Evolutionary conservation across 345 rosid species (phyloP).

Genomic region (Sapria himalayana): DNA sequence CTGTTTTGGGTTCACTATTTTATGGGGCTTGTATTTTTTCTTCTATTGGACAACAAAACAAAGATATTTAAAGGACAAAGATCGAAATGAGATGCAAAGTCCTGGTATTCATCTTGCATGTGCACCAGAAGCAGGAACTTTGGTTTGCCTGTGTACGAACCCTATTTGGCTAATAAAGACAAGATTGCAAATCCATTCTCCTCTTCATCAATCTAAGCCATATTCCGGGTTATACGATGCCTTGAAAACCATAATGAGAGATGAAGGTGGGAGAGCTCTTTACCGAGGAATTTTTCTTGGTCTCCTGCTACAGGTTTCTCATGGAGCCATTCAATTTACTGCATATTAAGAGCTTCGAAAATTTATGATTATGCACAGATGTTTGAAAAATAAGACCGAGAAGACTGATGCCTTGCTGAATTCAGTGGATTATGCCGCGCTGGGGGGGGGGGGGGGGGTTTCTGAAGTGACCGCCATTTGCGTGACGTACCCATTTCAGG

Average conservation of each 20-base stretch:
- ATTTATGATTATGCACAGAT: slow-evolving; percentile 28
- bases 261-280: slow-evolving; percentile 81
- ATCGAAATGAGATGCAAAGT: slow-evolving; percentile 34
- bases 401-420: too few species aligned
- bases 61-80: slow-evolving; percentile 45
- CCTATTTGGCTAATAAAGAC: slow-evolving; percentile 93
- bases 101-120: slow-evolving; percentile 74
- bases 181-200: slow-evolving; percentile 83
- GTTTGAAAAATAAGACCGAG: too few species aligned
- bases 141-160: slow-evolving; percentile 81
- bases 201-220: slow-evolving; percentile 49
- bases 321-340: slow-evolving; percentile 84
- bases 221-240: slow-evolving; percentile 83
- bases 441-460: slow-evolving; percentile 71
- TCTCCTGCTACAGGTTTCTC: slow-evolving; percentile 88
- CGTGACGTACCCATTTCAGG: slow-evolving; percentile 79
- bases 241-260: slow-evolving; percentile 61
- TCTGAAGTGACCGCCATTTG: slow-evolving; percentile 83
- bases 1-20: too few species aligned
- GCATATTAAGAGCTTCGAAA: slow-evolving; percentile 80
- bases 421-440: slow-evolving; percentile 68
- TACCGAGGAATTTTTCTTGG: slow-evolving; percentile 70
- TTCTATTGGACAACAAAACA: slow-evolving; percentile 80
- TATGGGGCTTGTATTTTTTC: slow-evolving; percentile 6
- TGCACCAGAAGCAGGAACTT: slow-evolving; percentile 89